Evolutionary conservation across 2,329 filamentous ascomycete genomes (phyloP).

Genomic region (Venturia nashicola): DNA sequence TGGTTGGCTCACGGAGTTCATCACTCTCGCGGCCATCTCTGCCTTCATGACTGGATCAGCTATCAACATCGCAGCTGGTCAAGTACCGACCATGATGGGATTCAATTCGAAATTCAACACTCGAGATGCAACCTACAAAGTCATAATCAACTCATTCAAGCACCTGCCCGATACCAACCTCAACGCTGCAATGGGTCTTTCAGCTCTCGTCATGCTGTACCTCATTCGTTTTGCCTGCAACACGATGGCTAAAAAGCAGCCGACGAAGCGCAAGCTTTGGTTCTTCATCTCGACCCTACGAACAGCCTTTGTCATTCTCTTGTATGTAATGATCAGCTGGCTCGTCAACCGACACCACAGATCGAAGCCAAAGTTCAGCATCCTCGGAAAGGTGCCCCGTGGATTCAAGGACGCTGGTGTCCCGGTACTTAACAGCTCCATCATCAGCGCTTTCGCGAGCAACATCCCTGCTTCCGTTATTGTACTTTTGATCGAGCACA

Average conservation of each 20-base stretch:
- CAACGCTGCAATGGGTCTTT: conserved; percentile 85
- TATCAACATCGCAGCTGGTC: conserved; percentile 73
- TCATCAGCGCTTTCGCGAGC: conserved; percentile 56
- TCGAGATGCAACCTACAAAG: conserved; percentile 63
- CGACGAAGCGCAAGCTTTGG: conserved; percentile 56
- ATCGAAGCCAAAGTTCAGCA: conserved; percentile 54
- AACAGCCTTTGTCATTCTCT: conserved; percentile 78
- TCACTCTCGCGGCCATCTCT: conserved; percentile 78
- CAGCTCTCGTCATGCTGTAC: conserved; percentile 67
- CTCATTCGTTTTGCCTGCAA: conserved; percentile 49
- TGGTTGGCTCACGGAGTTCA: conserved; percentile 88
- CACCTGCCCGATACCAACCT: conserved; percentile 52
- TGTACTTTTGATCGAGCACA: conserved; percentile 92
- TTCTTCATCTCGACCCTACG: conserved; percentile 90
- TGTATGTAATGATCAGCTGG: conserved; percentile 88
- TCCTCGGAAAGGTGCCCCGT: conserved; percentile 67
- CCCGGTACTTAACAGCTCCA: conserved; percentile 51
- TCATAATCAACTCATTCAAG: conserved; percentile 74
- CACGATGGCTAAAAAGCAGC: conserved; percentile 54
- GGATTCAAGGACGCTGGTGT: conserved; percentile 72
- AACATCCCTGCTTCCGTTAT: conserved; percentile 80
- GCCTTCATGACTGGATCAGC: conserved; percentile 97
- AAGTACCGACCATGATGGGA: conserved; percentile 70
- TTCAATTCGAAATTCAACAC: conserved; percentile 57
- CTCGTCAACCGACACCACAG: conserved; percentile 58